These are phyloP conservation scores for Actinidia arguta DNA, from an alignment of 179 eudicot species.

Conservation along the genomic window DNA sequence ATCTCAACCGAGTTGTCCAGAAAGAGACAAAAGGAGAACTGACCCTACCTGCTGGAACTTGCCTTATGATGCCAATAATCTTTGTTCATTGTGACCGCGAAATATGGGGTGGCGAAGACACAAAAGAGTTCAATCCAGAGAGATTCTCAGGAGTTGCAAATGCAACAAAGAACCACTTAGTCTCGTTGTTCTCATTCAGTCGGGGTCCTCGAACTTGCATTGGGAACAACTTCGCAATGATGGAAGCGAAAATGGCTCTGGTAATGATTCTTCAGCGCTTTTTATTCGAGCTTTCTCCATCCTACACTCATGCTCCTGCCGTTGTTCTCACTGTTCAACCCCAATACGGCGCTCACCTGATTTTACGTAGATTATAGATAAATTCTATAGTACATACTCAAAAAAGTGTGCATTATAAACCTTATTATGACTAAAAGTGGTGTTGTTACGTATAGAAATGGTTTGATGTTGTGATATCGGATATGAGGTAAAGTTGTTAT, in stretches of 20 bases:
- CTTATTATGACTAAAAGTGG: no score
- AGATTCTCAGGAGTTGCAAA: constrained; percentile 15
- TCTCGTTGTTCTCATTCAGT: constrained; percentile 6
- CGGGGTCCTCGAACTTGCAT: constrained; percentile 1
- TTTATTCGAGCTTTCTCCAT: constrained; percentile 22
- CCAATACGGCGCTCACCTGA: constrained; percentile 2
- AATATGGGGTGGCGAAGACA: constrained; percentile 15
- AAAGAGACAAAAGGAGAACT: neutral
- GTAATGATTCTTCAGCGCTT: constrained; percentile 4
- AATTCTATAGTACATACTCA: no score
- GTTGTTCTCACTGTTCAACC: neutral
- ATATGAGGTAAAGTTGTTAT: no score
- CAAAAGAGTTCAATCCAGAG: constrained; percentile 22
- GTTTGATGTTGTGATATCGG: no score
- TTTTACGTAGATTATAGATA: neutral
- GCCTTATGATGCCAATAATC: neutral
- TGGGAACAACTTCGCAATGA: constrained; percentile 18
- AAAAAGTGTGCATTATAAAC: no score
- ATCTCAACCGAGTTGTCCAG: neutral
- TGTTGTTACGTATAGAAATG: no score
- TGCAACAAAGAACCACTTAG: neutral
- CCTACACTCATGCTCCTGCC: constrained; percentile 14
- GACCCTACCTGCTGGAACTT: neutral
- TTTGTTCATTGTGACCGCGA: neutral
- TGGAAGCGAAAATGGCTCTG: constrained; percentile 7